Base-by-base conservation (phyloP, 768 basidiomycete genomes). In the Mycena floridula region DNA sequence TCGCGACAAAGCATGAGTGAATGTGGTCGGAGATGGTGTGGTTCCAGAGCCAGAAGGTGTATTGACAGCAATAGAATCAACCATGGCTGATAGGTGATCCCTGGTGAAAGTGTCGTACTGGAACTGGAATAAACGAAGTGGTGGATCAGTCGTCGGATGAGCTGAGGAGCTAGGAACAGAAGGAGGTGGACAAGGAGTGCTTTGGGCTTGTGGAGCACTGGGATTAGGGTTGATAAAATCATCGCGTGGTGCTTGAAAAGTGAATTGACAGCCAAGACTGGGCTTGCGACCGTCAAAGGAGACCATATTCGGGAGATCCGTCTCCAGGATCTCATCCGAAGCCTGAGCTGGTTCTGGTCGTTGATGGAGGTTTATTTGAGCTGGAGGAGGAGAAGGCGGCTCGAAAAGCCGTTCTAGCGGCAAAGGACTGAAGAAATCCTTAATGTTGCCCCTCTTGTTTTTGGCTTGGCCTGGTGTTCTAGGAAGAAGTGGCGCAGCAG, bases 71-170 rank as follows among this genome's bases (percentile, higher is more conserved):
- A 97, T 94, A 2, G 91, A 89, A 53, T 96, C 94, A 2, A 95
- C 92, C 65, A 98, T 78, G 0, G 89, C 91, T 2, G 90, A 91
- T 35, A 98, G 78, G 58, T 96, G 91, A 18, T 95, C 89, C 36
- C 92, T 80, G 1, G 95, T 99, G 58, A 89, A 94, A 0, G 95
- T 97, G 61, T 99, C 95, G 57, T 97, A 98, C 51, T 91, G 83
- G 42, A 93, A 88, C 57, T 92, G 87, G 65, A 98, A 97, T 27
- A 97, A 73, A 11, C 85, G 82, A 9, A 92, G 76, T 23, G 82
- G 81, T 2, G 88, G 81, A 56, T 90, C 88, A 22, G 82, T 85
- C 22, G 64, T 35, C 25, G 70, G 69, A 22, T 68, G 60, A 22
- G 54, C 49, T 25, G 53, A 51, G 24, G 53, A 23, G 18, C 23